These are phyloP conservation scores for Sclerospora graminicola DNA, from an alignment of 352 stramenopile genomes.

Conservation along the genomic window DNA sequence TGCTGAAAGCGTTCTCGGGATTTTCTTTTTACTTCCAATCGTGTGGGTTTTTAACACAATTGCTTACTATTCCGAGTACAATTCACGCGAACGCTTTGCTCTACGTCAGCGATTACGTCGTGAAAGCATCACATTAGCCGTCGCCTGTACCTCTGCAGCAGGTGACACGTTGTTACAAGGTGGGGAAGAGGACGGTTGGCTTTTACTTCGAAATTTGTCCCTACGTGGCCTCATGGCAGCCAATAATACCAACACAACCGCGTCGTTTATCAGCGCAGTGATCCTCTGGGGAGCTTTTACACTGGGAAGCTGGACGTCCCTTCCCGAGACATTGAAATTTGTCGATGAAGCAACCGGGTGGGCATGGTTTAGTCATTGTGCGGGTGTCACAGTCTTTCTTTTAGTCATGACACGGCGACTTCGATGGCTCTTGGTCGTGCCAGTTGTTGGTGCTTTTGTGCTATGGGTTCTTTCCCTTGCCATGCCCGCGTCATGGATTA, in stretches of 20 bases:
- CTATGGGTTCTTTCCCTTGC: too few species aligned
- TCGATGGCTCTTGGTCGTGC: constrained; percentile 65
- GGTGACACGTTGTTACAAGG: constrained; percentile 16
- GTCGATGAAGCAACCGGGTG: constrained; percentile 77
- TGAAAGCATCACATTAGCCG: constrained; percentile 70
- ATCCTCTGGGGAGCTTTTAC: constrained; percentile 69
- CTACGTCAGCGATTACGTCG: constrained; percentile 49
- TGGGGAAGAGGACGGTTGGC: constrained; percentile 19
- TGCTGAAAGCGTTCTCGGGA: constrained; percentile 46
- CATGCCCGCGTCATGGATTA: too few species aligned
- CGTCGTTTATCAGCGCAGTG: constrained; percentile 54
- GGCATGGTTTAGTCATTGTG: constrained; percentile 81
- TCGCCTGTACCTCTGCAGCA: constrained; percentile 40
- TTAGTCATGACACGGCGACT: constrained; percentile 64
- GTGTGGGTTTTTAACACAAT: constrained; percentile 82
- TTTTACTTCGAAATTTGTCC: constrained; percentile 22
- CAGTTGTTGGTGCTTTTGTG: constrained; percentile 46
- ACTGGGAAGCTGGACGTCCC: constrained; percentile 60
- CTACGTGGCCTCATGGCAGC: constrained; percentile 19
- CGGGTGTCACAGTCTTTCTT: constrained; percentile 68
- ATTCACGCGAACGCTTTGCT: constrained; percentile 68
- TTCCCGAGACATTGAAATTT: constrained; percentile 72
- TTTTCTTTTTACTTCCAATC: constrained; percentile 60
- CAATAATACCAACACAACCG: constrained; percentile 32
- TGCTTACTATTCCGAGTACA: constrained; percentile 82